A percentile compares a stretch with the other conserved stretches of the same genome.
Evolutionary conservation across 768 basidiomycete genomes (phyloP).

Genomic region (Boletus pseudo-olivaceus): DNA sequence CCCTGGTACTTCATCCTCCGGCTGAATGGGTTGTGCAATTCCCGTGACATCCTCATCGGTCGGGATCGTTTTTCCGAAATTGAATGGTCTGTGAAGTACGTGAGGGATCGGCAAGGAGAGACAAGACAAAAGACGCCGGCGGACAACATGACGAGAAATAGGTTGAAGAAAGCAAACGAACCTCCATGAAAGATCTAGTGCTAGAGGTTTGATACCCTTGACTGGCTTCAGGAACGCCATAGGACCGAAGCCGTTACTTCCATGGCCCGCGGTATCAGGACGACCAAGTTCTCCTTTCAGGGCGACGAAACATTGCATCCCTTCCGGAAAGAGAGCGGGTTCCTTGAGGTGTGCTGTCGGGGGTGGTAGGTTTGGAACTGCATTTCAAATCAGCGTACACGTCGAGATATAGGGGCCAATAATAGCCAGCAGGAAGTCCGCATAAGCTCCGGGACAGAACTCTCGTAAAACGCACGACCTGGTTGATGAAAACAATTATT

Average conservation of each 20-base stretch:
- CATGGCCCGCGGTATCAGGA: neutral
- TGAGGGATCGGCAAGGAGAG: neutral
- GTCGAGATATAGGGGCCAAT: slow-evolving; percentile 15
- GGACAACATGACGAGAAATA: neutral
- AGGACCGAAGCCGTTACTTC: slow-evolving; percentile 1
- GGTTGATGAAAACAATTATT: slow-evolving; percentile 9
- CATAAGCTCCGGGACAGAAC: slow-evolving; percentile 21
- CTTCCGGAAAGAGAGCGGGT: slow-evolving; percentile 32
- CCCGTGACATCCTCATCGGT: slow-evolving; percentile 31
- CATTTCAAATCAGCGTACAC: slow-evolving; percentile 16
- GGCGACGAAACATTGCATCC: slow-evolving; percentile 27
- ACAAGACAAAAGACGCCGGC: neutral
- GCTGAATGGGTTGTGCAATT: slow-evolving; percentile 14
- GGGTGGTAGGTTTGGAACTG: slow-evolving; percentile 55
- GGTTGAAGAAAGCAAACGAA: slow-evolving; percentile 29
- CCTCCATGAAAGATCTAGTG: slow-evolving; percentile 68
- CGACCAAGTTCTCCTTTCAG: slow-evolving; percentile 13
- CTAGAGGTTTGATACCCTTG: slow-evolving; percentile 56
- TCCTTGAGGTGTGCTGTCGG: slow-evolving; percentile 47
- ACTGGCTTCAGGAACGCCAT: slow-evolving; percentile 43
- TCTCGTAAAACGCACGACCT: slow-evolving; percentile 10
- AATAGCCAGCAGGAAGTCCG: slow-evolving; percentile 19
- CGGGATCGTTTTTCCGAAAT: slow-evolving; percentile 33
- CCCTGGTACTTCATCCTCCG: slow-evolving; percentile 11
- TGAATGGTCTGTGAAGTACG: slow-evolving; percentile 43